Evolutionary conservation across 1,139 yeast species (phyloP), one percentile per base, ranked within the genome.

Genomic region (Zygosaccharomyces pseudobailii): DNA sequence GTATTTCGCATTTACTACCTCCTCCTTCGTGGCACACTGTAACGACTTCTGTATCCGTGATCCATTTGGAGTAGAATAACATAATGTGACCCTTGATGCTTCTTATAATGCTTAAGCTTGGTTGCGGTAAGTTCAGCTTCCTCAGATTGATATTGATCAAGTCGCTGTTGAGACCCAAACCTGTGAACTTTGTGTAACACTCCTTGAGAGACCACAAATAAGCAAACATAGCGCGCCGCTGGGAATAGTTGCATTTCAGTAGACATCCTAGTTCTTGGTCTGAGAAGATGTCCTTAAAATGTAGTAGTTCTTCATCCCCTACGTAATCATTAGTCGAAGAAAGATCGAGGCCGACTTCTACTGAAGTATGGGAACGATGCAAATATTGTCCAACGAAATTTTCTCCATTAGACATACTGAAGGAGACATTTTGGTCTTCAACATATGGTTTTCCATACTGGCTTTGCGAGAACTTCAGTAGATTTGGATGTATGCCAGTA

Each of bases 151-250:
- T 68, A 0, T 56, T 46, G 3, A 55, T 46, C 48, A 83, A 65
- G 37, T 81, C 80, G 13, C 74, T 67, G 52, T 81, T 77, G 24
- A 84, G 66, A 0, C 94, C 92, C 19, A 73, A 65, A 0, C 92
- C 92, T 5, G 75, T 54, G 23, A 72, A 73, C 56, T 84, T 85
- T 3, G 84, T 75, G 54, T 79, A 83, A 30, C 86, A 78, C 59
- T 85, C 94, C 58, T 85, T 85, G 46, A 84, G 61, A 0, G 92
- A 83, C 94, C 92, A 85, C 30, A 76, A 70, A 43, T 78, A 79
- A 28, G 82, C 78, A 59, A 75, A 80, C 3, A 59, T 54, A 22
- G 37, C 48, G 32, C 53, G 52, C 33, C 59, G 57, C 2, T 10
- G 37, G 35, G n/a, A 34, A 22, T 20, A 37, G 52, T 30, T 6